Evolutionary conservation across 1,284 basidiomycete genomes (phyloP).

Genomic region (Cerrena zonata): DNA sequence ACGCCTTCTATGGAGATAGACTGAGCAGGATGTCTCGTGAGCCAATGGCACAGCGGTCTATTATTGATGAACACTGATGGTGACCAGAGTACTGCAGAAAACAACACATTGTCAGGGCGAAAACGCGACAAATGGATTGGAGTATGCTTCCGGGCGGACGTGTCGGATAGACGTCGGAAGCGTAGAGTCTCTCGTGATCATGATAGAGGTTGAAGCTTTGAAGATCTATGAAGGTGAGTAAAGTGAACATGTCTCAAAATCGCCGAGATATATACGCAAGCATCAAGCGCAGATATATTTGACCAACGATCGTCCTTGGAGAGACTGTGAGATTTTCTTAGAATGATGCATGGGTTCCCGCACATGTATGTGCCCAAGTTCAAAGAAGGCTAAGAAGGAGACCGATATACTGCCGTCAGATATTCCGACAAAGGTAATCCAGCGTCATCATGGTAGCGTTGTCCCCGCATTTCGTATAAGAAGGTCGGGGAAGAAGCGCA

Average conservation of each 20-base stretch:
- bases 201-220: not conserved
- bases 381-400: not conserved
- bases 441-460: not conserved
- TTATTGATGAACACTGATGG: not conserved
- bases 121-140: not conserved
- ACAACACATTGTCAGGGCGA: not conserved
- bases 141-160: not conserved
- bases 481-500: not conserved
- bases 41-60: constrained; percentile 4
- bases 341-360: not conserved
- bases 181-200: constrained; percentile 20
- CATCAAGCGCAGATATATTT: not conserved
- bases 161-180: constrained; percentile 25
- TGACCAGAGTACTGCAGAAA: not conserved
- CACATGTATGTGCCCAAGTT: not conserved
- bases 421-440: not conserved
- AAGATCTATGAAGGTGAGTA: not conserved
- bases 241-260: not conserved
- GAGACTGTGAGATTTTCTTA: not conserved
- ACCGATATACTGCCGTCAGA: not conserved
- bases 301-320: not conserved
- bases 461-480: not conserved
- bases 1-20: not conserved
- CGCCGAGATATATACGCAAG: constrained; percentile 4
- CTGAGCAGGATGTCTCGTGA: constrained; percentile 10